These are phyloP conservation scores for Lactifluus volemus DNA, from an alignment of 768 basidiomycete species.

Conservation along the genomic window DNA sequence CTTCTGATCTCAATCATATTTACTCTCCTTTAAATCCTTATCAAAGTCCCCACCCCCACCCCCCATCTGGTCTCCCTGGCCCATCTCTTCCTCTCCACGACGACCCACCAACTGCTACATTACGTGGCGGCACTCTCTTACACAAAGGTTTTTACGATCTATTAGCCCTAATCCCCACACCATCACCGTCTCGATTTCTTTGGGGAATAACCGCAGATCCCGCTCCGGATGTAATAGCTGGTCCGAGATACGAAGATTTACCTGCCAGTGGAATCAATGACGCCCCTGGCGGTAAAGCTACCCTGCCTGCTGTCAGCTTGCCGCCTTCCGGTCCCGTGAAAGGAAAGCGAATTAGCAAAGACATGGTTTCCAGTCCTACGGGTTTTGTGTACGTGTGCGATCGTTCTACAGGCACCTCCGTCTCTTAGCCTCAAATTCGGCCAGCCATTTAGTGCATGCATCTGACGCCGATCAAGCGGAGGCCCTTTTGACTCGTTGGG, in stretches of 20 bases:
- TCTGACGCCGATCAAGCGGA: constrained; percentile 86
- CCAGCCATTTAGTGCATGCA: constrained; percentile 83
- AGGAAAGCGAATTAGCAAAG: constrained; percentile 68
- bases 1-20: constrained; percentile 1
- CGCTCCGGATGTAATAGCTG: constrained; percentile 40
- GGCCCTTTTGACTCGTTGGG: constrained; percentile 81
- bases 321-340: constrained; percentile 32
- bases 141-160: constrained; percentile 92
- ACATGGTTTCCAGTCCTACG: constrained; percentile 79
- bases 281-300: constrained; percentile 20
- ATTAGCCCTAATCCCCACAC: constrained; percentile 62
- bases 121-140: constrained; percentile 62
- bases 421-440: constrained; percentile 20
- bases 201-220: constrained; percentile 36
- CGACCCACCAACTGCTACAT: constrained; percentile 38
- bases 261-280: constrained; percentile 22
- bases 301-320: constrained; percentile 24
- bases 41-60: constrained; percentile 32
- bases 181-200: constrained; percentile 53
- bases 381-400: constrained; percentile 66
- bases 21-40: constrained; percentile 16
- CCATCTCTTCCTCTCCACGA: constrained; percentile 26
- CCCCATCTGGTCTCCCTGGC: constrained; percentile 22
- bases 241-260: constrained; percentile 63
- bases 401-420: constrained; percentile 8